Conservation (phyloP, 2,329 filamentous ascomycete species). For the Ceratocystis lukuohia region DNA sequence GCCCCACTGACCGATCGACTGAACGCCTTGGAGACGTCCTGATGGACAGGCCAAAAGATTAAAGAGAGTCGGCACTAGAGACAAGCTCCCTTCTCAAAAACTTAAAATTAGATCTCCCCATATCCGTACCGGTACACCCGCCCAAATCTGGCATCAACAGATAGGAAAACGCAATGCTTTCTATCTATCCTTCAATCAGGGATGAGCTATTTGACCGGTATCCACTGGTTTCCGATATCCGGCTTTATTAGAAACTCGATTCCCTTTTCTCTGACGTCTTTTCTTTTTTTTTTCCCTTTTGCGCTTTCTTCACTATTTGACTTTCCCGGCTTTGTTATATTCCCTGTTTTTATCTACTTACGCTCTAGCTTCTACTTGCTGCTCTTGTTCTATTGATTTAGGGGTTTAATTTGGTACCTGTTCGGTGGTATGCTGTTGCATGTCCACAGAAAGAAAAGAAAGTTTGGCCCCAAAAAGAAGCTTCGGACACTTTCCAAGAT, state of each 20-base stretch:
- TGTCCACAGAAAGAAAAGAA: not conserved
- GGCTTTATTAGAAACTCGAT: not conserved
- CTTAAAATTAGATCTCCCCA: too few species aligned
- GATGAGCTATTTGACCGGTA: not conserved
- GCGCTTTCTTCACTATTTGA: not conserved
- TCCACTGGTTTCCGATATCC: not conserved
- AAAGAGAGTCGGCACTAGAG: too few species aligned
- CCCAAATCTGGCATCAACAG: not conserved
- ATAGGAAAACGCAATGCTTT: not conserved
- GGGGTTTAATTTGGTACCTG: not conserved
- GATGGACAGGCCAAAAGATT: not conserved
- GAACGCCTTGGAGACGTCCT: not conserved
- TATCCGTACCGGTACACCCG: not conserved
- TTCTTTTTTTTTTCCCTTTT: not conserved
- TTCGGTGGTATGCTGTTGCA: not conserved
- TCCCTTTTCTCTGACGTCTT: not conserved
- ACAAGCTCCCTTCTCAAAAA: too few species aligned
- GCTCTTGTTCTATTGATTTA: not conserved
- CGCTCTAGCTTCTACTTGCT: not conserved
- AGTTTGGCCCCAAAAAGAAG: not conserved
- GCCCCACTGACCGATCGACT: not conserved
- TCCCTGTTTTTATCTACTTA: not conserved
- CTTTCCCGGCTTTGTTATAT: not conserved
- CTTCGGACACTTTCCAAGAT: not conserved
- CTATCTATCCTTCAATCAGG: not conserved